Conservation (phyloP, 345 rosid species). For the Syzygium aromaticum region DNA sequence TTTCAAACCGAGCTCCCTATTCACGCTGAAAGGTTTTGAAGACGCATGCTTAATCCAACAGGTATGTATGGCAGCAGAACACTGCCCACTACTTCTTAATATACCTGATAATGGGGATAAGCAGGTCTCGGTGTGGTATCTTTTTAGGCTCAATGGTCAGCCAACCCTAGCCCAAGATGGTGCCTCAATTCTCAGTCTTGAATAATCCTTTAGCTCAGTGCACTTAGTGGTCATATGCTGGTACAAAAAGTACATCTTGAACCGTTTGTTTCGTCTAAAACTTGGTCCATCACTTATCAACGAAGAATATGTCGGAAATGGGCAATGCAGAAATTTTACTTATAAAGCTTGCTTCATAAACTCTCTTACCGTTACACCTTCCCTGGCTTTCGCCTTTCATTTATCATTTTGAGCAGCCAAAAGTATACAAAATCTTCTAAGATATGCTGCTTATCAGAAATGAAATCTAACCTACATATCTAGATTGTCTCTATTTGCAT, state of each 20-base stretch:
- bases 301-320: background rate
- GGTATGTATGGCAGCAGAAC: background rate
- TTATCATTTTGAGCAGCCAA: background rate
- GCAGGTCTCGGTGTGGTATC: background rate
- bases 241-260: background rate
- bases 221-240: background rate
- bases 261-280: background rate
- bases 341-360: background rate
- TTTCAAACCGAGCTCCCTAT: background rate
- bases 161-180: background rate
- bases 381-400: background rate
- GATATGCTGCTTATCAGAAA: background rate
- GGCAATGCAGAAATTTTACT: background rate
- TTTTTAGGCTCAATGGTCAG: background rate
- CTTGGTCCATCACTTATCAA: background rate
- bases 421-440: background rate
- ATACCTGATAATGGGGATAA: background rate
- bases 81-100: background rate
- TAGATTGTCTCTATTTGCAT: background rate
- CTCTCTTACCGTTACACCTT: background rate
- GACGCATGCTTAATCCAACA: background rate
- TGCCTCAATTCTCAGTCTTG: background rate
- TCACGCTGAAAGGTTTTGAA: background rate
- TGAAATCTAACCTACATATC: background rate
- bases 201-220: background rate